Conservation (phyloP, 306 rosid genomes). For the Luffa aegyptiaca region DNA sequence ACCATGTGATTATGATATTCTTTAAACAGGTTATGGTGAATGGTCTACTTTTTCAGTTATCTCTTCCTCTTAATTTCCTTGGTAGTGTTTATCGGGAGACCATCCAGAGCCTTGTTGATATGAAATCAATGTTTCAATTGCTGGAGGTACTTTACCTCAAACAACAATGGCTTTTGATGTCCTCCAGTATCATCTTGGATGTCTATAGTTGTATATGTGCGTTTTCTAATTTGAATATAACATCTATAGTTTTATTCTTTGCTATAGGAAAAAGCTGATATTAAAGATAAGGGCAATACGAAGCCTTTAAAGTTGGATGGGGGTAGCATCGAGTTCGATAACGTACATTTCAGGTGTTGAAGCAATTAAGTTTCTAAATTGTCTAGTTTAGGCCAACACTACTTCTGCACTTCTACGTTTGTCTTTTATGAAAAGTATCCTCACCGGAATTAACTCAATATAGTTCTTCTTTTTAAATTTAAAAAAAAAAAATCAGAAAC, state of each 20-base stretch:
- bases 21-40: conserved; percentile 86
- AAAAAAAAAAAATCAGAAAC: not conserved
- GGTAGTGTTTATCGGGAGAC: conserved; percentile 99
- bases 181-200: not conserved
- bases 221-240: not conserved
- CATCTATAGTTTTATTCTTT: conserved; percentile 7
- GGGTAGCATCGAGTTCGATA: conserved; percentile 63
- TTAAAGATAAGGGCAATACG: conserved; percentile 53
- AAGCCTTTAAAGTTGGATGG: conserved; percentile 55
- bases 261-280: conserved; percentile 71
- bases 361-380: not conserved
- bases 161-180: not conserved
- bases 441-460: not conserved
- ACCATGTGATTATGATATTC: conserved; percentile 2
- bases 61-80: conserved; percentile 94
- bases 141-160: conserved; percentile 55
- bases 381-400: not conserved
- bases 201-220: not conserved
- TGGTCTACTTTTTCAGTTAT: conserved; percentile 95
- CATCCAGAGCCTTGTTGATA: conserved; percentile 89
- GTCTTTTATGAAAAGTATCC: not conserved
- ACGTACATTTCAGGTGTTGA: conserved; percentile 73
- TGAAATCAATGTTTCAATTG: conserved; percentile 95
- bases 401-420: conserved; percentile 3
- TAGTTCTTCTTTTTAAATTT: not conserved